Evolutionary conservation across 345 rosid species (phyloP).

Genomic region (Turritis glabra): DNA sequence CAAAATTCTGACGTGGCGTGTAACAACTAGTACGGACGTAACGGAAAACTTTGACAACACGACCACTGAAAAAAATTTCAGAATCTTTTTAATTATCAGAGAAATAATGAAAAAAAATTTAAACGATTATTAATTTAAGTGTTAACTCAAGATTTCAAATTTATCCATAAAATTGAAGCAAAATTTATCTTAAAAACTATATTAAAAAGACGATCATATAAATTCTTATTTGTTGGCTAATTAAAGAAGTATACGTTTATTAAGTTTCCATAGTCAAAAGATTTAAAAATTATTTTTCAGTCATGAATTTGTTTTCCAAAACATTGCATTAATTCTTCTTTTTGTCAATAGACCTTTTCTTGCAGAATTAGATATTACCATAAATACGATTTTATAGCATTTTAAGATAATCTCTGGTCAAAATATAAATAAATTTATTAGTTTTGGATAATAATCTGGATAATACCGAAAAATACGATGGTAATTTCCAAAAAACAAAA

Average conservation of each 20-base stretch:
- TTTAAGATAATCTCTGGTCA: background rate
- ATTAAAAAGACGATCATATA: background rate
- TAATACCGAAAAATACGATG: background rate
- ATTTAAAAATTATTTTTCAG: background rate
- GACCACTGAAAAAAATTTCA: background rate
- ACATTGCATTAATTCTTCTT: too few species aligned
- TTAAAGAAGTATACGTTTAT: background rate
- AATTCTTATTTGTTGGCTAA: background rate
- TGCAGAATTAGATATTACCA: background rate
- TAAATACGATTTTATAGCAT: background rate
- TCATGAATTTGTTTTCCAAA: too few species aligned
- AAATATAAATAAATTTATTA: background rate
- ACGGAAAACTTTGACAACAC: background rate
- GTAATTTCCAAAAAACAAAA: background rate
- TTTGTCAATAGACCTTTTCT: background rate
- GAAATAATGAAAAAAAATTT: background rate
- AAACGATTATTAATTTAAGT: too few species aligned
- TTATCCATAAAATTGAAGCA: background rate
- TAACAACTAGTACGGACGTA: constrained; percentile 25
- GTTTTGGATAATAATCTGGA: background rate
- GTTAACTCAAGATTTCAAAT: too few species aligned
- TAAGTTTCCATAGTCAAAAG: background rate
- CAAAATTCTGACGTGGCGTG: constrained; percentile 27
- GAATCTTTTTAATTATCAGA: background rate
- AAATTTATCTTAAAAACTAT: background rate